phyloP scores from a whole-genome alignment of 2,329 filamentous ascomycete genomes.

The Aspergillus awamori region DNA sequence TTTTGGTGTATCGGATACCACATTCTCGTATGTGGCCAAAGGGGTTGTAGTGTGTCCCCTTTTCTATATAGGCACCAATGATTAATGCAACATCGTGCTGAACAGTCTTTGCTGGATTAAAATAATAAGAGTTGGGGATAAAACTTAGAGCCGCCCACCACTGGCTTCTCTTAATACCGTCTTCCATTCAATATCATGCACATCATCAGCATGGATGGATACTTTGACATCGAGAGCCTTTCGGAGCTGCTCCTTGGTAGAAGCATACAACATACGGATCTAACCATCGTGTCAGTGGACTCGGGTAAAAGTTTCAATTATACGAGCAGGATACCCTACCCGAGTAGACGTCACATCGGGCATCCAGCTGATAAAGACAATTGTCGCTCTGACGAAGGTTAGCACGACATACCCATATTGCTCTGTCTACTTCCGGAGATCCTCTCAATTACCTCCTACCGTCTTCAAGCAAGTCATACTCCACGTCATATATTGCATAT shows the following conservation, averaged over 20 bases:
- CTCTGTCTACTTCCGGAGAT: neutral
- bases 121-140: too few species aligned
- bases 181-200: constrained; percentile 17
- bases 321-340: neutral
- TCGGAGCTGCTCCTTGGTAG: constrained; percentile 19
- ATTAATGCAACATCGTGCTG: too few species aligned
- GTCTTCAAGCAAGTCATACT: constrained; percentile 20
- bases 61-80: too few species aligned
- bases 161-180: constrained; percentile 14
- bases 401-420: neutral
- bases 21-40: too few species aligned
- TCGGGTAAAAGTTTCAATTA: too few species aligned
- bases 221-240: constrained; percentile 17
- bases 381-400: neutral
- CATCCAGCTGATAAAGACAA: constrained; percentile 20
- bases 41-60: too few species aligned
- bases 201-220: constrained; percentile 16
- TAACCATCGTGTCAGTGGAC: neutral
- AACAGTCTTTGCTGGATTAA: too few species aligned
- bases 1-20: too few species aligned
- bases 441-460: constrained; percentile 7
- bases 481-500: constrained; percentile 23
- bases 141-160: constrained; percentile 2
- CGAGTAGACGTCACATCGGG: constrained; percentile 13
- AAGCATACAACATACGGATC: constrained; percentile 18